Percentiles rank a stretch among this genome's conserved stretches.
Evolutionary conservation across 345 rosid genomes (phyloP).

Genomic region (Pugionium cornutum): DNA sequence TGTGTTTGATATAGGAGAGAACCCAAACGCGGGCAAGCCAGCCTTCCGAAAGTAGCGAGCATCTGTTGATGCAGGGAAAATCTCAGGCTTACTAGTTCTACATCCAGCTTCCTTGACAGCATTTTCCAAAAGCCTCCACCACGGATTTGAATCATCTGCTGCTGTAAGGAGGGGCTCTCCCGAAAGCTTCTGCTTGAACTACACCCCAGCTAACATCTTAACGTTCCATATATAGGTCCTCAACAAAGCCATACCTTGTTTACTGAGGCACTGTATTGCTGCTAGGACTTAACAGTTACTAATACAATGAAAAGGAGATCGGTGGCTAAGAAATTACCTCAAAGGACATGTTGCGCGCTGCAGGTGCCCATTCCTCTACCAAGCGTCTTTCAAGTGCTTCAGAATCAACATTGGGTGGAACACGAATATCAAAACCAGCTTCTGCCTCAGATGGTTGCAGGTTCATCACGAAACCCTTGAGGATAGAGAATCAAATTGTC

Average conservation of each 20-base stretch:
- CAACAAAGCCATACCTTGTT: too few species aligned
- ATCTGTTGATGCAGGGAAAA: conserved; percentile 91
- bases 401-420: conserved; percentile 75
- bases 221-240: too few species aligned
- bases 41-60: conserved; percentile 64
- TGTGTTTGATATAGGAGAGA: conserved; percentile 91
- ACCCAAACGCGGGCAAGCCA: conserved; percentile 85
- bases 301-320: neutral
- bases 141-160: conserved; percentile 69
- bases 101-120: conserved; percentile 77
- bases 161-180: conserved; percentile 68
- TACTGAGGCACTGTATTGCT: neutral
- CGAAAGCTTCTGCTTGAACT: conserved; percentile 74
- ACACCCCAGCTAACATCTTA: conserved; percentile 45
- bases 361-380: conserved; percentile 97
- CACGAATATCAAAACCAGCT: conserved; percentile 91
- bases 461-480: conserved; percentile 92
- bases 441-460: conserved; percentile 97
- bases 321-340: conserved; percentile 50
- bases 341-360: conserved; percentile 82
- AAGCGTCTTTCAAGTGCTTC: conserved; percentile 77
- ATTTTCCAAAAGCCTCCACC: conserved; percentile 85
- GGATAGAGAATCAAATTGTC: conserved; percentile 7
- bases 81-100: conserved; percentile 68
- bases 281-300: neutral